Conservation (phyloP, 331 rosid species). For the Malus hybrid region DNA sequence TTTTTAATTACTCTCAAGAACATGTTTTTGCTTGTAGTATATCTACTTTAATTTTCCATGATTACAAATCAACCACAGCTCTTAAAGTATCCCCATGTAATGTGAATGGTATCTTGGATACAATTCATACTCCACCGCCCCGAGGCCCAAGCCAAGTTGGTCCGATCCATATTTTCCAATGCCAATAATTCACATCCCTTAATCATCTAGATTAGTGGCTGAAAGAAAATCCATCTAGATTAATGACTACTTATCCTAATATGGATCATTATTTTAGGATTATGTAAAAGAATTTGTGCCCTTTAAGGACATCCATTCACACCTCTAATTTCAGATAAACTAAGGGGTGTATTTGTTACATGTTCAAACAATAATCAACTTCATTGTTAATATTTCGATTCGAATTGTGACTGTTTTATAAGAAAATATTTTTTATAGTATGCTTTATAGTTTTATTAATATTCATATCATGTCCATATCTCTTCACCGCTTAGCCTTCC, state of each 20-base stretch:
- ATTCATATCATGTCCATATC: conserved; percentile 16
- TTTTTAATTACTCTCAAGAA: neutral
- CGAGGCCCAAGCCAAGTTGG: conserved; percentile 27
- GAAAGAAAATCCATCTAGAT: neutral
- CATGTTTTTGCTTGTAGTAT: neutral
- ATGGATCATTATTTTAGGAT: conserved; percentile 8
- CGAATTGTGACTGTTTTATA: no score
- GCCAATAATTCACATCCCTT: neutral
- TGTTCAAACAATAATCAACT: neutral
- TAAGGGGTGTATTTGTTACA: neutral
- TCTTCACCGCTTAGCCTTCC: conserved; percentile 15
- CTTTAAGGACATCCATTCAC: conserved; percentile 8
- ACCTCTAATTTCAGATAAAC: neutral
- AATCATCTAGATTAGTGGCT: conserved; percentile 10
- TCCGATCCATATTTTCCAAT: neutral
- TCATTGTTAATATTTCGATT: no score
- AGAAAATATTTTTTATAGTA: neutral
- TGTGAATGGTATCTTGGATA: conserved; percentile 13
- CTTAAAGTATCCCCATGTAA: neutral
- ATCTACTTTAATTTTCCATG: conserved; percentile 1
- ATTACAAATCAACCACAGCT: neutral
- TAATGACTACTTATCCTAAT: conserved; percentile 11
- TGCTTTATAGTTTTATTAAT: neutral
- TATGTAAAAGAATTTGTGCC: conserved; percentile 7
- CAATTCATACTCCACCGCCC: conserved; percentile 15